phyloP scores from a whole-genome alignment of 192 early-diverging fungal species.

The Gonapodya sp. region DNA sequence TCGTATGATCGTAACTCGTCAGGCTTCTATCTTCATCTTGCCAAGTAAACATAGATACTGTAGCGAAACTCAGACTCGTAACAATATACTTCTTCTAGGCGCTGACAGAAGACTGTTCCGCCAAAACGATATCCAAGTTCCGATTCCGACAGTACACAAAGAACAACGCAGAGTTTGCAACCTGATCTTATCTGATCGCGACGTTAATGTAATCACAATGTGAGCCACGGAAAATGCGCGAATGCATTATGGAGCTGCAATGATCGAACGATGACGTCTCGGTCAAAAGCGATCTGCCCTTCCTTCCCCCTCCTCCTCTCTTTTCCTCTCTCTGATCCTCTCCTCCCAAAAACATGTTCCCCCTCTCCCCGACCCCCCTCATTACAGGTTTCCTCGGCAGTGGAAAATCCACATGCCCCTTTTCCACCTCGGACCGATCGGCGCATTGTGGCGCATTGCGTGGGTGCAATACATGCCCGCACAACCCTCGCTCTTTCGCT shows the following conservation, averaged over 20 bases:
- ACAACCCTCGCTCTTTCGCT: no score
- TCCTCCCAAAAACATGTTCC: neutral
- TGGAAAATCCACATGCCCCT: slow-evolving; percentile 2
- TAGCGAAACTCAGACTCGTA: neutral
- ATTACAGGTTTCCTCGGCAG: slow-evolving; percentile 8
- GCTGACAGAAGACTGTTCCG: neutral
- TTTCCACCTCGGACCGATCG: no score
- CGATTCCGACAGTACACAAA: no score
- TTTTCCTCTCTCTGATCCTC: neutral
- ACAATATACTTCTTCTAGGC: neutral
- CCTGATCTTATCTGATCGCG: neutral
- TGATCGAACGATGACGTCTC: neutral
- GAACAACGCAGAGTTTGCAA: neutral
- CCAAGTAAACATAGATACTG: neutral
- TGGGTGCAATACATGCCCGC: no score
- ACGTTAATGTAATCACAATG: neutral
- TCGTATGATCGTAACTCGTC: neutral
- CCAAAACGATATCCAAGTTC: neutral
- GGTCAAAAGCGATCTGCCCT: neutral
- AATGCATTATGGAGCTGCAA: neutral
- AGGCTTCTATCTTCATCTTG: neutral
- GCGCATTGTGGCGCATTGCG: no score
- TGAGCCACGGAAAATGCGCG: neutral
- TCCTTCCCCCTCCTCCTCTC: neutral
- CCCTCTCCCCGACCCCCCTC: neutral